Conservation (phyloP, 2,329 filamentous ascomycete genomes). For the Cercospora sesami region DNA sequence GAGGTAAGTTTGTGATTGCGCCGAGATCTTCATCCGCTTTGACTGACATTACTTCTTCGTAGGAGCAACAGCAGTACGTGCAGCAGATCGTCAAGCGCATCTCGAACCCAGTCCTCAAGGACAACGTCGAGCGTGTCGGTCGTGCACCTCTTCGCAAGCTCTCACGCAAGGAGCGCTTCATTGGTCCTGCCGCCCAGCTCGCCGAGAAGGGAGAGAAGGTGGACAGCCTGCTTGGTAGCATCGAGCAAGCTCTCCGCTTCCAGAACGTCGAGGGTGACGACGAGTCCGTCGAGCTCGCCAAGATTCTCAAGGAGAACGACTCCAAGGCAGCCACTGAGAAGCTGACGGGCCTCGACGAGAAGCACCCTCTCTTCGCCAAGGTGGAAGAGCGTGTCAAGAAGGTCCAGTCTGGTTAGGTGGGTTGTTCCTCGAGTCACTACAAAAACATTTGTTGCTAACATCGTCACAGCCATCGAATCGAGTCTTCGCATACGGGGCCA, state of each 20-base stretch:
- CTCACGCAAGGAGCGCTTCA: conserved; percentile 90
- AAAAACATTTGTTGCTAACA: not conserved
- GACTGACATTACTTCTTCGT: conserved; percentile 56
- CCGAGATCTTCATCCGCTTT: conserved; percentile 27
- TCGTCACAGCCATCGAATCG: conserved; percentile 3
- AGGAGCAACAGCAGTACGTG: conserved; percentile 83
- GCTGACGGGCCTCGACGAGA: conserved; percentile 76
- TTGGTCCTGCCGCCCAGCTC: conserved; percentile 85
- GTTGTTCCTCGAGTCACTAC: not conserved
- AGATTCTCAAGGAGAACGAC: conserved; percentile 74
- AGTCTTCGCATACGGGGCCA: conserved; percentile 5
- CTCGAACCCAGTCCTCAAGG: conserved; percentile 88
- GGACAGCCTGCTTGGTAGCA: conserved; percentile 72
- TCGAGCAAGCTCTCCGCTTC: conserved; percentile 93
- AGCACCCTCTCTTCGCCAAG: conserved; percentile 73
- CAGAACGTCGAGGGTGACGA: conserved; percentile 91
- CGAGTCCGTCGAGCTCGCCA: conserved; percentile 80
- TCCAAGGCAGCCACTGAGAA: conserved; percentile 75
- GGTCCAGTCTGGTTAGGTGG: conserved; percentile 59
- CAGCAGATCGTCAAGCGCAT: conserved; percentile 90
- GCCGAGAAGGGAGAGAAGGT: conserved; percentile 76
- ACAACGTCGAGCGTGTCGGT: conserved; percentile 91
- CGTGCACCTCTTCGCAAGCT: conserved; percentile 93
- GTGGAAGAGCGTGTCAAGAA: conserved; percentile 77
- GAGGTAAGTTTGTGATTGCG: conserved; percentile 68